Evolutionary conservation across 148 eudicot species (phyloP).

Genomic region (Arctostaphylos glauca): DNA sequence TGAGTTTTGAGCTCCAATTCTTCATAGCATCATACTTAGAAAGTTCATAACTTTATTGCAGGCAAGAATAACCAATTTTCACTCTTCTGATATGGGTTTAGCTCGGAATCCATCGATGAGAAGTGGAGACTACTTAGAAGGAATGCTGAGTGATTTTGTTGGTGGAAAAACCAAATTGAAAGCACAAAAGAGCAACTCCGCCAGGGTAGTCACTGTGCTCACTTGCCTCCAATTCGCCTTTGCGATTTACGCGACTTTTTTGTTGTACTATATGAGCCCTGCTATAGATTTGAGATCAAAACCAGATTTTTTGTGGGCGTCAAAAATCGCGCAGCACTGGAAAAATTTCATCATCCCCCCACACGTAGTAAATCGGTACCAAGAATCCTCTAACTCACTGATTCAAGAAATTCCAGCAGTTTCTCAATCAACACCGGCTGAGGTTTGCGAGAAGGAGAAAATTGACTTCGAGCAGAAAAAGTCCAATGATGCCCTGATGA

Average conservation of each 20-base stretch:
- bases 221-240: slow-evolving; percentile 87
- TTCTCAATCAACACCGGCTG: slow-evolving; percentile 18
- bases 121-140: slow-evolving; percentile 72
- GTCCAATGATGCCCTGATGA: slow-evolving; percentile 75
- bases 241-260: slow-evolving; percentile 81
- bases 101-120: slow-evolving; percentile 35
- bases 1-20: slow-evolving; percentile 6
- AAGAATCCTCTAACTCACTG: slow-evolving; percentile 35
- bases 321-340: slow-evolving; percentile 72
- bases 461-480: slow-evolving; percentile 89
- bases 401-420: slow-evolving; percentile 32
- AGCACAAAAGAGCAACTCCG: slow-evolving; percentile 43
- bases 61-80: slow-evolving; percentile 6
- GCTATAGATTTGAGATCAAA: slow-evolving; percentile 62
- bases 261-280: slow-evolving; percentile 87
- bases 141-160: slow-evolving; percentile 62
- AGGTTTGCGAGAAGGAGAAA: slow-evolving; percentile 78
- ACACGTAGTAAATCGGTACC: slow-evolving; percentile 58
- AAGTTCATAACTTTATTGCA: neutral
- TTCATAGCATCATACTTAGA: neutral
- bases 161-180: slow-evolving; percentile 48
- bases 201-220: slow-evolving; percentile 65
- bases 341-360: slow-evolving; percentile 61
- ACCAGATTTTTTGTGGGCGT: slow-evolving; percentile 87
- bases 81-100: slow-evolving; percentile 35